Conservation (phyloP, 2,329 filamentous ascomycete species). For the Lecanicillium sp. region DNA sequence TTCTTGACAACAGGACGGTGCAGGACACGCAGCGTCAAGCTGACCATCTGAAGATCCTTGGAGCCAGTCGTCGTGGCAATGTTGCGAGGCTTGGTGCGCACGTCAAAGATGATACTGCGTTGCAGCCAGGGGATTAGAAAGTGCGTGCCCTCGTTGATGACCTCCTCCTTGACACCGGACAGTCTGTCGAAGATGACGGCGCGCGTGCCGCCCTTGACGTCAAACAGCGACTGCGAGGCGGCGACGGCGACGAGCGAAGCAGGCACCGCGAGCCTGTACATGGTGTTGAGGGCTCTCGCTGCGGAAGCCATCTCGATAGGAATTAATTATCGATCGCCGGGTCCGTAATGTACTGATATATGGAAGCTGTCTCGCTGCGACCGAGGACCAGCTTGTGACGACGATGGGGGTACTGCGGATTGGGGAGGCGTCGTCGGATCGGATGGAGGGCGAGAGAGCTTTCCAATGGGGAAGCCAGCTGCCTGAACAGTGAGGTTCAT, state of each 20-base stretch:
- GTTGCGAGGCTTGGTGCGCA: conserved; percentile 93
- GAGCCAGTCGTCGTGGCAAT: conserved; percentile 95
- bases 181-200: conserved; percentile 97
- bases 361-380: too few relatives aligned
- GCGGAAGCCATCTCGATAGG: conserved; percentile 47
- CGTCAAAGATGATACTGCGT: conserved; percentile 90
- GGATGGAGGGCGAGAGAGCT: conserved; percentile 9
- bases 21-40: conserved; percentile 89
- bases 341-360: too few relatives aligned
- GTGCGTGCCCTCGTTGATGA: conserved; percentile 94
- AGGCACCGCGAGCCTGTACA: conserved; percentile 69
- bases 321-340: too few relatives aligned
- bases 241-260: conserved; percentile 61
- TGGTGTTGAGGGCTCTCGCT: conserved; percentile 51
- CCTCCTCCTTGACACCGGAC: conserved; percentile 84
- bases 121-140: conserved; percentile 96
- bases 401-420: too few relatives aligned
- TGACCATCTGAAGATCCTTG: conserved; percentile 99
- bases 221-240: conserved; percentile 80
- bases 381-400: too few relatives aligned
- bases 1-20: conserved; percentile 90
- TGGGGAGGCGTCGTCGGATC: too few relatives aligned
- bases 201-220: conserved; percentile 89
- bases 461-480: conserved; percentile 1
- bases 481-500: conserved; percentile 13